Percentiles rank a stretch among this genome's conserved stretches.
Evolutionary conservation across 805 yeast genomes (phyloP).

Genomic region (Ogataea nonfermentans): DNA sequence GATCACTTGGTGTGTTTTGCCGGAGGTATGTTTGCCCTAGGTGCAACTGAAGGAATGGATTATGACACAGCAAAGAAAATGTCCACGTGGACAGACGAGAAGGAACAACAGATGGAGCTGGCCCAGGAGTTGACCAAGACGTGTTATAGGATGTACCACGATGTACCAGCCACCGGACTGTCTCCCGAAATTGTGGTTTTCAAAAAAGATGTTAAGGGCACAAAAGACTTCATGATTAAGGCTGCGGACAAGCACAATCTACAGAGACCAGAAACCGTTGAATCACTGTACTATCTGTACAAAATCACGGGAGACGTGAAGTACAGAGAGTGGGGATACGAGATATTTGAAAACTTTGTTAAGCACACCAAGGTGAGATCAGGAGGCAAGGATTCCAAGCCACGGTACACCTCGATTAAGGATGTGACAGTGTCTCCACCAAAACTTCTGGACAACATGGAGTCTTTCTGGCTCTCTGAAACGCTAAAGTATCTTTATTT

Average conservation of each 20-base stretch:
- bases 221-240: conserved; percentile 63
- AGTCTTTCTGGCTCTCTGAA: conserved; percentile 92
- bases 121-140: conserved; percentile 76
- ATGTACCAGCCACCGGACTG: conserved; percentile 67
- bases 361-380: conserved; percentile 53
- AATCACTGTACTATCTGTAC: conserved; percentile 76
- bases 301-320: conserved; percentile 76
- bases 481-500: conserved; percentile 83
- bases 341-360: conserved; percentile 70
- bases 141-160: conserved; percentile 82
- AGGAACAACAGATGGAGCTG: conserved; percentile 61
- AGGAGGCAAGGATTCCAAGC: conserved; percentile 45
- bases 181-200: conserved; percentile 89
- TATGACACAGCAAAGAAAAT: conserved; percentile 52
- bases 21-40: conserved; percentile 85
- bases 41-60: conserved; percentile 78
- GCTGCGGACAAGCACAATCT: conserved; percentile 76
- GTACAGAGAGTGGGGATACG: conserved; percentile 88
- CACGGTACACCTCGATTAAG: conserved; percentile 56
- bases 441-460: conserved; percentile 67
- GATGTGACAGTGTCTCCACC: conserved; percentile 64
- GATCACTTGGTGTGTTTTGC: conserved; percentile 91
- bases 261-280: conserved; percentile 94
- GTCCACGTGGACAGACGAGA: conserved; percentile 54
- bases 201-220: conserved; percentile 49